phyloP scores from a whole-genome alignment of 2,329 filamentous ascomycete genomes.

The Leptographium flavum region DNA sequence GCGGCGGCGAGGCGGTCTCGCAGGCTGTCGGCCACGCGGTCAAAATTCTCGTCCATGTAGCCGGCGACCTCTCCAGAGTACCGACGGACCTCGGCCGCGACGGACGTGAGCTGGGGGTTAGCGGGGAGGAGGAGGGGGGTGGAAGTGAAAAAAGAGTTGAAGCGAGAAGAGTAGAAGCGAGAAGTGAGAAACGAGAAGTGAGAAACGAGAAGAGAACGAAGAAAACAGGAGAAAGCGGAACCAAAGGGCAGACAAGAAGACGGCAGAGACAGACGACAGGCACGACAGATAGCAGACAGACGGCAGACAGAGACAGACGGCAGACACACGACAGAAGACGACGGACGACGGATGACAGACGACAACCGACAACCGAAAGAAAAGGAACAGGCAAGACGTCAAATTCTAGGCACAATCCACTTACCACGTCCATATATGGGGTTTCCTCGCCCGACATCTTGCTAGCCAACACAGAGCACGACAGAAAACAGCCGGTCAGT shows the following conservation, averaged over 20 bases:
- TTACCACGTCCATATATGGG: neutral
- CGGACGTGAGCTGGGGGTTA: conserved; percentile 30
- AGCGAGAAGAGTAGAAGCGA: neutral
- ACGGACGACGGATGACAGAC: neutral
- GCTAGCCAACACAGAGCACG: neutral
- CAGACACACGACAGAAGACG: neutral
- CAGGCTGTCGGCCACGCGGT: conserved; percentile 56
- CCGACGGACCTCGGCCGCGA: conserved; percentile 49
- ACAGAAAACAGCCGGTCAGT: neutral
- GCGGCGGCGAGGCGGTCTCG: conserved; percentile 54
- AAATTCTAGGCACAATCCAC: too few relatives aligned
- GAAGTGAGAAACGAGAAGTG: neutral
- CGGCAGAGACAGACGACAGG: neutral
- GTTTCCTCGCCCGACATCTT: neutral
- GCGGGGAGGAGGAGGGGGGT: neutral
- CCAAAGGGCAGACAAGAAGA: neutral
- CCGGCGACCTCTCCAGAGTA: conserved; percentile 65
- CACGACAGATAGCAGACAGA: neutral
- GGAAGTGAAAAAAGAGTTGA: neutral
- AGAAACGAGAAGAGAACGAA: neutral
- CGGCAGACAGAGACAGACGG: neutral
- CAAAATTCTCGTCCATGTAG: conserved; percentile 68
- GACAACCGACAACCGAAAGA: neutral
- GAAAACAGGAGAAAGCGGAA: neutral
- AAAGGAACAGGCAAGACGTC: too few relatives aligned